Evolutionary conservation across 2,329 filamentous ascomycete genomes (phyloP), one percentile per base, ranked within the genome.

Genomic region (Apiospora koreana): DNA sequence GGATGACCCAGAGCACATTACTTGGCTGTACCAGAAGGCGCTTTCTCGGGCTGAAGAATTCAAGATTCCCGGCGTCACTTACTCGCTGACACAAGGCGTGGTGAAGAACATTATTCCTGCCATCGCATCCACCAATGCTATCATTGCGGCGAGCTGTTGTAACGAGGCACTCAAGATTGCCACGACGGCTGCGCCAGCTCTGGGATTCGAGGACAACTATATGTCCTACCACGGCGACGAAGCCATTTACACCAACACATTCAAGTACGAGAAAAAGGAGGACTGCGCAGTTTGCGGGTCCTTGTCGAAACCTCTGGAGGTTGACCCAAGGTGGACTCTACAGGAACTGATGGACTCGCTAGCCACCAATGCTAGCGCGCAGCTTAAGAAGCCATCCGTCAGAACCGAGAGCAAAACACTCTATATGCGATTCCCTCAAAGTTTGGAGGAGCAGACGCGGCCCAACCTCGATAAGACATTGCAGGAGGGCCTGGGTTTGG

Each of bases 161-260:
- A 98, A 97, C 74, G 96, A 99, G 82, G 95, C 95, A 1, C 91
- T 98, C 83, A 99, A 99, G 83, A 93, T 99, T 73, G 93, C 92
- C 54, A 97, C 94, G 18, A 90, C 87, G 66, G 89, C 92, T 46
- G 96, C 95, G 42, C 94, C 95, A 0, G 92, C 91, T 73, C 86
- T 99, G 21, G 93, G 92, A 16, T 86, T 89, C 73, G 90, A 92
- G 62, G 92, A 92, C 69, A 97, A 97, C 80, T 99, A 99, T 83
- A 98, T 98, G 95, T 97, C 98, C 93, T 99, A 99, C 81, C 97
- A 94, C 16, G 96, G 97, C 65, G 95, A 98, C 77, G 95, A 97
- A 77, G 89, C 93, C 74, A 92, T 99, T 74, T 99, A 99, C 84
- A 99, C 96, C 0, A 98, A 97, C 81, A 99, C 96, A 0, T 99